Evolutionary conservation across 495 filamentous ascomycete species (phyloP), one percentile per base, ranked within the genome.

Genomic region (Talaromyces ruber): DNA sequence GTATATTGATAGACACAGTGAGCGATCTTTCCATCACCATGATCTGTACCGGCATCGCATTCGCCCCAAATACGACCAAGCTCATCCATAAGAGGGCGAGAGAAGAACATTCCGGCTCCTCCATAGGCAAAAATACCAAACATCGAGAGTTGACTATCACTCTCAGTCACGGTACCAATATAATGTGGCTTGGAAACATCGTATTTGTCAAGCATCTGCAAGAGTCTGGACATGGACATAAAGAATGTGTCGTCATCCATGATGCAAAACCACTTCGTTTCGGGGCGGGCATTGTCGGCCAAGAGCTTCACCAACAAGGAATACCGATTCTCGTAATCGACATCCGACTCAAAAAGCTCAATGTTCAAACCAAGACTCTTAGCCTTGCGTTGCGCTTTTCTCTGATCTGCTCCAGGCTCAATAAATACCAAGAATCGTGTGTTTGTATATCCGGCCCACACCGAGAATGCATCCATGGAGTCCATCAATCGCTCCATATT

Each of bases 161-260:
- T 79, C 66, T 85, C 83, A n/a, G 82, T 82, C 9, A 86, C 69
- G 52, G 80, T 74, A 32, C 85, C 83, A 22, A 86, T 73, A 61
- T 86, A 86, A 63, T 76, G 72, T 16, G 73, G 72, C 45, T 78
- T 68, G 1, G 66, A 70, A 50, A 79, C 67, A 59, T 85, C 76
- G 65, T 83, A 82, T 24, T 68, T 56, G 16, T 32, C 61, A 1
- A 87, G 69, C 28, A 74, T 79, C 2, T 74, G 62, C 4, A 82
- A 68, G n/a, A 88, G 68, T 14, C 71, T 70, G 12, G 70, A 61
- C 70, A 86, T 76, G 21, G 78, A 82, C 0, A 79, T 74, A 72
- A 86, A 85, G 65, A 88, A 88, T 4, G 87, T 89, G 67, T 90
- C 87, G 70, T 90, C 87, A 68, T 90, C 86, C 28, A 89, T 77